phyloP scores from a whole-genome alignment of 1,139 yeast genomes.

The Sugiyamaella sp. region DNA sequence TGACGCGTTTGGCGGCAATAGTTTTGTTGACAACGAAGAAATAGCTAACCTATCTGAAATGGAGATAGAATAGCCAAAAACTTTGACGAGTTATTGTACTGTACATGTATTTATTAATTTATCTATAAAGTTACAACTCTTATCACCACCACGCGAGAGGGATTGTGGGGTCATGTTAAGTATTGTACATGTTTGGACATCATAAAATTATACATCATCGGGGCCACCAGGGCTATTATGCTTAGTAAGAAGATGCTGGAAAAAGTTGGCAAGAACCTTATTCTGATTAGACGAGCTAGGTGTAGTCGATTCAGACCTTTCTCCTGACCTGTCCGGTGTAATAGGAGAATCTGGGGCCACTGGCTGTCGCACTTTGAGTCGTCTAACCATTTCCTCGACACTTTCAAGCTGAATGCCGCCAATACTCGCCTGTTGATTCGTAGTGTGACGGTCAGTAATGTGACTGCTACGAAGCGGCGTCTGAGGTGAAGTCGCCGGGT shows the following conservation, averaged over 20 bases:
- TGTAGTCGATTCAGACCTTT: constrained; percentile 26
- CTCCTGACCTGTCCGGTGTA: constrained; percentile 29
- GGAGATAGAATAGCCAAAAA: constrained; percentile 32
- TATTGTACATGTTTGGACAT: not conserved
- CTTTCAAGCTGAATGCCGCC: constrained; percentile 41
- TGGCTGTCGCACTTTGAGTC: constrained; percentile 35
- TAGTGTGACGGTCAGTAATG: constrained; percentile 1
- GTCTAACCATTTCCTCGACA: constrained; percentile 36
- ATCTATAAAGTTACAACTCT: too few species aligned
- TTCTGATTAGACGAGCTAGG: constrained; percentile 31
- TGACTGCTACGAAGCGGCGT: constrained; percentile 1
- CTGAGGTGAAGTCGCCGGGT: constrained; percentile 11
- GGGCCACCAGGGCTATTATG: constrained; percentile 17
- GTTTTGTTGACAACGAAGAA: constrained; percentile 23
- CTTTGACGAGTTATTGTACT: not conserved
- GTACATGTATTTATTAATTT: not conserved
- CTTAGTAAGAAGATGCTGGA: constrained; percentile 35
- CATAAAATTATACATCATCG: constrained; percentile 9
- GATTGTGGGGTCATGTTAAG: too few species aligned
- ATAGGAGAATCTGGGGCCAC: constrained; percentile 19
- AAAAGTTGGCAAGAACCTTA: constrained; percentile 37
- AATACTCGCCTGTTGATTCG: constrained; percentile 22
- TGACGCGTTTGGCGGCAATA: not conserved
- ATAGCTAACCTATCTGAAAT: constrained; percentile 31
- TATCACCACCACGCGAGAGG: too few species aligned